Evolutionary conservation across 495 filamentous ascomycete genomes (phyloP).

Genomic region (Aspergillus heteromorphus): DNA sequence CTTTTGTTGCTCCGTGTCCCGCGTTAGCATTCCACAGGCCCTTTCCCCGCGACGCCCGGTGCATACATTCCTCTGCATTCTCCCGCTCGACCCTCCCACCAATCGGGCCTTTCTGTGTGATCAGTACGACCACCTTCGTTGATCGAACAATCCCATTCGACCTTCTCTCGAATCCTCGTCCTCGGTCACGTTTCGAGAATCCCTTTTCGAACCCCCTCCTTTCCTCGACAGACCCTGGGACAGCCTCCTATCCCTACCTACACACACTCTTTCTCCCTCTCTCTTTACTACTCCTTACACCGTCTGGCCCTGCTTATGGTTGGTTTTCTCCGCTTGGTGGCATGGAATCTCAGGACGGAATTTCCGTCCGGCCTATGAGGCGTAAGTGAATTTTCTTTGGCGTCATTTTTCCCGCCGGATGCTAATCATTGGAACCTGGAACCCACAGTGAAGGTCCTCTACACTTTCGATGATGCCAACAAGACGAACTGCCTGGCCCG

Average conservation of each 20-base stretch:
- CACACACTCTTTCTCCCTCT: neutral
- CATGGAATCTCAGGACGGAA: constrained; percentile 48
- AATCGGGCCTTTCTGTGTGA: constrained; percentile 6
- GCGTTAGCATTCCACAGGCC: constrained; percentile 20
- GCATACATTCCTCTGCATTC: constrained; percentile 18
- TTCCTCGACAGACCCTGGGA: neutral
- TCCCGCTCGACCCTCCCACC: constrained; percentile 16
- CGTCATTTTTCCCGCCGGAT: neutral
- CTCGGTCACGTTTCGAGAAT: constrained; percentile 3
- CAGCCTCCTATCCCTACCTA: neutral
- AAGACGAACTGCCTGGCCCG: constrained; percentile 89
- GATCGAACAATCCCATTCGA: constrained; percentile 10
- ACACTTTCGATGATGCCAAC: constrained; percentile 88
- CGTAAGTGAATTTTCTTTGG: constrained; percentile 27
- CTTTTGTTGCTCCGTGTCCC: constrained; percentile 12
- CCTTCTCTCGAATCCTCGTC: neutral
- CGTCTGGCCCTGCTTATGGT: constrained; percentile 25
- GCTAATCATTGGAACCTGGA: constrained; percentile 14
- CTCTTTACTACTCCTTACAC: neutral
- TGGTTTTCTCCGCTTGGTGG: constrained; percentile 24
- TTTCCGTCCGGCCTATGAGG: constrained; percentile 52
- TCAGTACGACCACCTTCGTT: neutral
- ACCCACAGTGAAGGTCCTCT: constrained; percentile 75
- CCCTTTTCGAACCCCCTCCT: neutral
- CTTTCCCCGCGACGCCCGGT: constrained; percentile 12